Evolutionary conservation across 1,284 basidiomycete genomes (phyloP).

Genomic region (Apiotrichum gamsii): DNA sequence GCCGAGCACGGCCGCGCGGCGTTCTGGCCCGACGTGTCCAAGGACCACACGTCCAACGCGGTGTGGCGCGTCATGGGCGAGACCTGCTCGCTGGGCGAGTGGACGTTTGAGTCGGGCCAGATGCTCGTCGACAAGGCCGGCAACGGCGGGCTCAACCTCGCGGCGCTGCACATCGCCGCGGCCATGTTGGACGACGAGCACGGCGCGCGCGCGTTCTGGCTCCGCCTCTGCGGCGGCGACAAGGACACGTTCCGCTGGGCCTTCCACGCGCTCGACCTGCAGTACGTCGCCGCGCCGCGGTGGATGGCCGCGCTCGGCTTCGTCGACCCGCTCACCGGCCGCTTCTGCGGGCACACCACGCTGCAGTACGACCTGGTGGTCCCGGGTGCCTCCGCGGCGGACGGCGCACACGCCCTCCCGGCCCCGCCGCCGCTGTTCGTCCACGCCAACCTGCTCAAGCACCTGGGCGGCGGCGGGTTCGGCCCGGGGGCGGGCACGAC

Average conservation of each 20-base stretch:
- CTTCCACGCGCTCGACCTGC: constrained; percentile 46
- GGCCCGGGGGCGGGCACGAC: constrained; percentile 11
- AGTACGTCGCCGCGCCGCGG: constrained; percentile 43
- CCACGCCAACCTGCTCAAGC: constrained; percentile 50
- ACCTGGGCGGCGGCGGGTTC: constrained; percentile 23
- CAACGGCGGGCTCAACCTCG: constrained; percentile 49
- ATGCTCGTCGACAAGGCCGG: constrained; percentile 51
- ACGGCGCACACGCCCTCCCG: too few relatives aligned
- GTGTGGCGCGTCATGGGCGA: constrained; percentile 50
- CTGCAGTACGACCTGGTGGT: constrained; percentile 42
- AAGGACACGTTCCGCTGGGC: constrained; percentile 51
- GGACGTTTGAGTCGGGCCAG: constrained; percentile 47
- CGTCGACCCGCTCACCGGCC: constrained; percentile 24
- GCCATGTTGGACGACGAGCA: constrained; percentile 30
- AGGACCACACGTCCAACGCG: constrained; percentile 50
- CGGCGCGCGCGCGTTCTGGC: constrained; percentile 45
- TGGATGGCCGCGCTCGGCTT: constrained; percentile 48
- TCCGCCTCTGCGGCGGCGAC: constrained; percentile 48
- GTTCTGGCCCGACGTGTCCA: constrained; percentile 52
- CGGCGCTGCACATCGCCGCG: constrained; percentile 48
- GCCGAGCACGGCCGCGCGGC: constrained; percentile 42
- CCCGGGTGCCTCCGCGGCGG: constrained; percentile 19
- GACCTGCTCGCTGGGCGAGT: constrained; percentile 43
- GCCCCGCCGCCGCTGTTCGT: constrained; percentile 36
- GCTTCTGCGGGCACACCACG: constrained; percentile 49